Base-by-base conservation (phyloP, 306 rosid genomes). In the Vicia villosa region DNA sequence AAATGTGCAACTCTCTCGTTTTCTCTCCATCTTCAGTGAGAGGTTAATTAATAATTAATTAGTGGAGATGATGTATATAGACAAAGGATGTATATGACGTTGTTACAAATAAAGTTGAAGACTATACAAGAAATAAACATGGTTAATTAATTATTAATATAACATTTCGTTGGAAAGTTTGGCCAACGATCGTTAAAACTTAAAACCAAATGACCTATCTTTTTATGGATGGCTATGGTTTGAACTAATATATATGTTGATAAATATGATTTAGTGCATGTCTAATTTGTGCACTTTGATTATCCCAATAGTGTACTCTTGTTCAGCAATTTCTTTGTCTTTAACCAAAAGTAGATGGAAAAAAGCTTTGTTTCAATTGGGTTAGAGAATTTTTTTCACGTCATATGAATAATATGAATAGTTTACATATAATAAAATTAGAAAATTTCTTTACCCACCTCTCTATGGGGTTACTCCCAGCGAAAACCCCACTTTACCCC, bases 181-280 rank as follows among this genome's bases (percentile, higher is more conserved):
- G 42, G 41, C 20, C 38, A 46, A 20, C 19, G 16, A 57, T 30
- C 37, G 34, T 55, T 40, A 36, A 22, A 59, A 32, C n/a, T 55
- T 40, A 36, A 22, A 59, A 32, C n/a, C 30, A 72, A 74, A 55
- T 66, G 17, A n/a, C 26, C 24, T 17, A 20, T 21, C 55, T 21
- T 8, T 16, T 45, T 9, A 26, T 38, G n/a, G 63, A 61, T 41
- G 66, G 15, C 41, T 1, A 51, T 76, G 45, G 26, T 36, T 61
- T 46, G 10, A 21, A 38, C 63, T 20, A 68, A 37, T 17, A 42
- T 32, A 37, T 17, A 42, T 32, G 12, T 43, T 43, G 72, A 70
- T 77, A 54, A 77, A 24, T 47, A 72, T 57, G 55, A 24, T 46
- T 65, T 36, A 72, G 82, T 78, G 74, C 63, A 5, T 57, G 49